A percentile compares a stretch with the other conserved stretches of the same genome.
phyloP scores from a whole-genome alignment of 1,139 yeast genomes.

The Saccharomyces hybrid region DNA sequence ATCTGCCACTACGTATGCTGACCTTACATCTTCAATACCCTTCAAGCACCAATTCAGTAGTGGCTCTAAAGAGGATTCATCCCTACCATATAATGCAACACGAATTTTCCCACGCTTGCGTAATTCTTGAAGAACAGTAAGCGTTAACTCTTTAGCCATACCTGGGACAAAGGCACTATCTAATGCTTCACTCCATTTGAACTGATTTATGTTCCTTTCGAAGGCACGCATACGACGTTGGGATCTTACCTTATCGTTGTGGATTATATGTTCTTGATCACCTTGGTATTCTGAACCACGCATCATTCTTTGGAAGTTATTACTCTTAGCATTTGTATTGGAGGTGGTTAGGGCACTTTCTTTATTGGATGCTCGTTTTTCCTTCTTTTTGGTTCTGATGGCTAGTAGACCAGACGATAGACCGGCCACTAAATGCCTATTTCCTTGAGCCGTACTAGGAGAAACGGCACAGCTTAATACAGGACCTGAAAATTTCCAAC shows the following conservation, averaged over 20 bases:
- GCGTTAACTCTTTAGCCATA: constrained; percentile 66
- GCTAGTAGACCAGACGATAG: constrained; percentile 82
- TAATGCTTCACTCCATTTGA: constrained; percentile 88
- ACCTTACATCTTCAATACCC: constrained; percentile 71
- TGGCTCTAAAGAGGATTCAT: constrained; percentile 80
- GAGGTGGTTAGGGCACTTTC: constrained; percentile 33
- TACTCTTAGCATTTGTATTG: constrained; percentile 23
- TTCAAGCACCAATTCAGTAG: constrained; percentile 74
- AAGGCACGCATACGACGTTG: constrained; percentile 63
- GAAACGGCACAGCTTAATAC: constrained; percentile 85
- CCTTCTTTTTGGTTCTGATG: constrained; percentile 76
- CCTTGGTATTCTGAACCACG: constrained; percentile 89
- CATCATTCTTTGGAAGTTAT: constrained; percentile 65
- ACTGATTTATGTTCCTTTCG: constrained; percentile 76
- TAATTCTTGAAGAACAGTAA: constrained; percentile 76
- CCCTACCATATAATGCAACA: constrained; percentile 69
- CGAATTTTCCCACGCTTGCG: constrained; percentile 82
- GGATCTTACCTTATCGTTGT: constrained; percentile 46
- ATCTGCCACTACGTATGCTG: constrained; percentile 69
- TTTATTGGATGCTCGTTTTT: constrained; percentile 37
- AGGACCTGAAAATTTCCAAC: constrained; percentile 96
- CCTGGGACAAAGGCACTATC: constrained; percentile 80
- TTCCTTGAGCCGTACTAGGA: constrained; percentile 47
- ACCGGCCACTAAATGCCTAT: constrained; percentile 88
- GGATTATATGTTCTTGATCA: constrained; percentile 70